Base-by-base conservation (phyloP, 805 yeast species). In the Nakazawaea ishiwadae region DNA sequence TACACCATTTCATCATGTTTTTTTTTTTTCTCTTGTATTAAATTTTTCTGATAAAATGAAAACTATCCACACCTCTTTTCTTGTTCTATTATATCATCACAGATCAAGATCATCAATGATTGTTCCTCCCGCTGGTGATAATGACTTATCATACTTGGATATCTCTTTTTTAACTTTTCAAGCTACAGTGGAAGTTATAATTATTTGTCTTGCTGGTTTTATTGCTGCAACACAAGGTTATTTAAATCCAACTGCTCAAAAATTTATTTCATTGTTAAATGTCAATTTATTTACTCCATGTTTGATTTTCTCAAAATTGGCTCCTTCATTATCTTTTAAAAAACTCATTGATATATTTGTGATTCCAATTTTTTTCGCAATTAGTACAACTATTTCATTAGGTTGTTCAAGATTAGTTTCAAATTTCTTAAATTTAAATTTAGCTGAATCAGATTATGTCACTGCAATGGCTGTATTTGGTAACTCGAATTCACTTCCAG, bases 391-490 rank as follows among this genome's bases (percentile, higher is more conserved):
- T 14, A 81, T 89, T 15, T 81, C 96, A 1, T 81, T 66, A 51
- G 18, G 65, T 8, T 78, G 88, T 27, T 84, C 96, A 5, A 63
- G 65, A 23, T 21, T 76, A 17, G 72, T 80, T 31, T 68, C 87
- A 3, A 58, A 61, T 11, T 48, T 79, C 32, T 58, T 89, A 47
- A 54, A 62, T 6, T 65, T 93, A 52, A 84, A 84, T 52, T 75
- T 67, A 37, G 77, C 85, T 11, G 97, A 93, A 62, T 57, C 86
- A 3, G 90, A 91, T 63, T 91, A 87, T 54, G 96, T 93, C 37
- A 84, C 95, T 17, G 98, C 96, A 2, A 93, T 93, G 95, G 88
- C 93, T 2, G 96, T 90, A 5, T 91, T 91, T 63, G 98, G 97
- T 40, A 93, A 91, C 63, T 87, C 96, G 33, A 91, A 91, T 67